phyloP scores from a whole-genome alignment of 345 rosid species.

The Pistacia vera region DNA sequence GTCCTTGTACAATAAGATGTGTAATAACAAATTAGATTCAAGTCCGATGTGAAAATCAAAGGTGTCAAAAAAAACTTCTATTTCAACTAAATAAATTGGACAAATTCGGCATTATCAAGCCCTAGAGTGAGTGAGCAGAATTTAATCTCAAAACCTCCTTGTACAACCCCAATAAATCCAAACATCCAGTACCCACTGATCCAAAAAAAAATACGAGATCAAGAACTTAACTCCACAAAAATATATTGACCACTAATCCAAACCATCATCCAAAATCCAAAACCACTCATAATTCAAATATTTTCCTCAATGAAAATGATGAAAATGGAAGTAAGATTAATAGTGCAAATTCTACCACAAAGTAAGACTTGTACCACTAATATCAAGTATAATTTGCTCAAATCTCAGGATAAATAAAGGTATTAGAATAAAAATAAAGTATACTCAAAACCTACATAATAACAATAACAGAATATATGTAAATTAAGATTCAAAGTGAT shows the following conservation, averaged over 20 bases:
- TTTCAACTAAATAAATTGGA: no score
- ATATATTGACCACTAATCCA: neutral
- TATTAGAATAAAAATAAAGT: no score
- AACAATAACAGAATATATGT: neutral
- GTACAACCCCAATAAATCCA: no score
- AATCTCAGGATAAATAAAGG: neutral
- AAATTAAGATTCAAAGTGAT: neutral
- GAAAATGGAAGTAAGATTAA: neutral
- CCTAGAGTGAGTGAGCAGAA: no score
- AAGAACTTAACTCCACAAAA: neutral
- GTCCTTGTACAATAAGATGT: no score
- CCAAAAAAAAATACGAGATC: neutral
- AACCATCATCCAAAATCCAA: neutral
- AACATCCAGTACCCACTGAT: no score
- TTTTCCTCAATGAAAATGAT: neutral
- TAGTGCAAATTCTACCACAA: neutral
- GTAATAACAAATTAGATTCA: no score
- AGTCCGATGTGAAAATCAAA: no score
- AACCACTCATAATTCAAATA: neutral
- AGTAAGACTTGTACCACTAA: neutral
- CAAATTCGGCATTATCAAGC: no score
- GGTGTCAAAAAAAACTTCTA: no score
- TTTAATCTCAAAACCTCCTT: no score
- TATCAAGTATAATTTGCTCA: neutral
- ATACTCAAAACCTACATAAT: neutral